Evolutionary conservation across 345 rosid genomes (phyloP).

Genomic region (Populus euphratica): DNA sequence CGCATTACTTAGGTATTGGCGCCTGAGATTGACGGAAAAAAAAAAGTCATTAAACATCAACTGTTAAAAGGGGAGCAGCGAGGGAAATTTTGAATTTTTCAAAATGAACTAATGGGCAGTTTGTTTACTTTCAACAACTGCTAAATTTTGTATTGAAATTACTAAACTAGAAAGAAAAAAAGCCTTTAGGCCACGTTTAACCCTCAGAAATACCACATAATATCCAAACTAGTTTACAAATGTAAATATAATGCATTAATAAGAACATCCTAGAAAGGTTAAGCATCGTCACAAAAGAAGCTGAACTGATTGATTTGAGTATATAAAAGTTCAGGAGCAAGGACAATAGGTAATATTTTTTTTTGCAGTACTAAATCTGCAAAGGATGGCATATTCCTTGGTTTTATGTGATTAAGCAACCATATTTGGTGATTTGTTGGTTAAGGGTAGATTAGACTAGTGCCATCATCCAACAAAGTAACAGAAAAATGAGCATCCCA

Average conservation of each 20-base stretch:
- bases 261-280: neutral
- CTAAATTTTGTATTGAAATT: neutral
- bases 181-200: neutral
- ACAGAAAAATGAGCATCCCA: neutral
- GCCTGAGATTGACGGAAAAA: constrained; percentile 50
- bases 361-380: neutral
- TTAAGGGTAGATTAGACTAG: neutral
- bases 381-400: neutral
- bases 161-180: neutral
- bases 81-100: neutral
- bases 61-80: neutral
- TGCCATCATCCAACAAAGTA: neutral
- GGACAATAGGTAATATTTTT: neutral
- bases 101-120: neutral
- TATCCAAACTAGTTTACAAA: neutral
- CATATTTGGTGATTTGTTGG: neutral
- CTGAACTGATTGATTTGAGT: neutral
- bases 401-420: neutral
- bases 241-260: neutral
- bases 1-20: constrained; percentile 81
- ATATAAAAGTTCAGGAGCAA: neutral
- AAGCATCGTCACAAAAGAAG: neutral
- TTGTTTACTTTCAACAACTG: neutral
- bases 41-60: constrained; percentile 18
- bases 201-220: neutral